A percentile compares a stretch with the other conserved stretches of the same genome.
Conservation (phyloP, 2,329 filamentous ascomycete genomes). For the Pseudogymnoascus sp. region DNA sequence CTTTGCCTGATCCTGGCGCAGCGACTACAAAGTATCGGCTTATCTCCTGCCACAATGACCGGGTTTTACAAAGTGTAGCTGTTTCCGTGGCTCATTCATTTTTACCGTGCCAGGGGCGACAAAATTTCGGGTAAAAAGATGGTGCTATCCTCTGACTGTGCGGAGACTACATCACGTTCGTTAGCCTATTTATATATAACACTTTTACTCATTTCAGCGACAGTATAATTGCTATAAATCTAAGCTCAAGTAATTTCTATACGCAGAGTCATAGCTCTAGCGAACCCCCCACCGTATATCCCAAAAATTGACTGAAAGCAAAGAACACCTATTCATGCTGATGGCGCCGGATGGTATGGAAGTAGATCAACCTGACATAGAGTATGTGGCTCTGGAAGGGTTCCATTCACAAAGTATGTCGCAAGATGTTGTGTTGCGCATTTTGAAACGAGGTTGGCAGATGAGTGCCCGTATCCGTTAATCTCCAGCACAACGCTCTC, state of each 20-base stretch:
- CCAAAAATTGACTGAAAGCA: neutral
- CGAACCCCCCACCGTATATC: neutral
- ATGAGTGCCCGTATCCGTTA: neutral
- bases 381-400: neutral
- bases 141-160: neutral
- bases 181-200: neutral
- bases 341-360: neutral
- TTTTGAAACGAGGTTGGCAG: neutral
- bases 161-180: neutral
- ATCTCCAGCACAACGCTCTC: neutral
- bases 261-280: neutral
- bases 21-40: neutral
- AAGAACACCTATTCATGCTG: neutral
- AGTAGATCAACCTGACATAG: neutral
- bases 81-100: too few relatives aligned
- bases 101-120: neutral
- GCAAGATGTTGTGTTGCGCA: neutral
- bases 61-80: neutral
- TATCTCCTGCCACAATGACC: neutral
- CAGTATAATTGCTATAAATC: neutral
- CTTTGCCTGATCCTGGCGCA: constrained; percentile 33
- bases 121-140: neutral
- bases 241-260: neutral
- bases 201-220: neutral
- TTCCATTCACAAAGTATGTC: neutral